Evolutionary conservation across 164 flowering plant genomes (phyloP).

Genomic region (Euptelea pleiosperma): DNA sequence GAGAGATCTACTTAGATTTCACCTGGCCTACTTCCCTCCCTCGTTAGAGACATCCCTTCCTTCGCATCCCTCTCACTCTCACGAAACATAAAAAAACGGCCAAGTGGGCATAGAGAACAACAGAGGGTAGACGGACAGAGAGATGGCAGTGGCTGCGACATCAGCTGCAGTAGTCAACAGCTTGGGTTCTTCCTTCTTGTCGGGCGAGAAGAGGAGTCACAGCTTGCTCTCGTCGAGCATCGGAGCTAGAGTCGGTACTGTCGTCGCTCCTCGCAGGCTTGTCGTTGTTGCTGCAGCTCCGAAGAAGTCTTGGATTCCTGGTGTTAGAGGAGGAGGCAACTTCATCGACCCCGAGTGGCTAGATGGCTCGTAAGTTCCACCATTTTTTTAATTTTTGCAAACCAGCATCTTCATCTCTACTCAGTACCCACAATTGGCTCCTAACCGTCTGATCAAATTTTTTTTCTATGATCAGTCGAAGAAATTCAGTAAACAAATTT

Average conservation of each 20-base stretch:
- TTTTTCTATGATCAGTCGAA: not conserved
- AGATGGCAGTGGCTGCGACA: slow-evolving; percentile 56
- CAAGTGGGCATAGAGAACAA: too few species aligned
- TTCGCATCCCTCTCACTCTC: too few species aligned
- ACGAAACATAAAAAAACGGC: too few species aligned
- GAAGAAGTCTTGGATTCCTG: slow-evolving; percentile 96
- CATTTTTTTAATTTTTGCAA: not conserved
- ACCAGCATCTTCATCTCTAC: not conserved
- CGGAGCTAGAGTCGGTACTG: slow-evolving; percentile 22
- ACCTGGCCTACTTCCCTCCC: slow-evolving; percentile 35
- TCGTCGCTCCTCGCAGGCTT: slow-evolving; percentile 32
- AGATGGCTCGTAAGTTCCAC: slow-evolving; percentile 86
- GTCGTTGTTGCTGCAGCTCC: slow-evolving; percentile 49
- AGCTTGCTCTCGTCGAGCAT: slow-evolving; percentile 28
- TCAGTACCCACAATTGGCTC: not conserved
- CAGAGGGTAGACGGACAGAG: too few species aligned
- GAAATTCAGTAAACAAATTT: too few species aligned
- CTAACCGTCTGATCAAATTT: not conserved
- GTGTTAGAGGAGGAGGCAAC: slow-evolving; percentile 70
- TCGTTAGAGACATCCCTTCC: not conserved
- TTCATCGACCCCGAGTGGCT: slow-evolving; percentile 95
- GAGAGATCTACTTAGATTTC: slow-evolving; percentile 33
- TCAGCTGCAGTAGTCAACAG: slow-evolving; percentile 55
- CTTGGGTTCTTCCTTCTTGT: slow-evolving; percentile 60
- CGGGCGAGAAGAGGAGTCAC: slow-evolving; percentile 52